phyloP scores from a whole-genome alignment of 2,329 filamentous ascomycete species.

The Fusarium sp. region DNA sequence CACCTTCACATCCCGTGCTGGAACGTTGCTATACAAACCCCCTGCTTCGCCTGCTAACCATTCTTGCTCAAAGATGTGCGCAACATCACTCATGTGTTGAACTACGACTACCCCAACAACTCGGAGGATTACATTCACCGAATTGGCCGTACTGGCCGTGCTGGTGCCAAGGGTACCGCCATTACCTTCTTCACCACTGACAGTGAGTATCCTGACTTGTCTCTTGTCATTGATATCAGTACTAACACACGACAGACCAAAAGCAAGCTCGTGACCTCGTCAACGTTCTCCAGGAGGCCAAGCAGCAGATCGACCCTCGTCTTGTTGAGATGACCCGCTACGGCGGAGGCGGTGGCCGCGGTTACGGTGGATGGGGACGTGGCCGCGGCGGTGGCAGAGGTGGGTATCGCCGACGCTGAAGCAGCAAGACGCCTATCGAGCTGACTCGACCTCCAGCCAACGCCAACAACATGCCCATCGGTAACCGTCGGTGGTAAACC shows the following conservation, averaged over 20 bases:
- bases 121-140: constrained; percentile 98
- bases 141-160: constrained; percentile 95
- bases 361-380: constrained; percentile 78
- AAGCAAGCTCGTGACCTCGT: constrained; percentile 98
- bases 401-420: constrained; percentile 55
- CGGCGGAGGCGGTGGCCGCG: constrained; percentile 81
- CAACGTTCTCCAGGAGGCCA: constrained; percentile 91
- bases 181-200: constrained; percentile 99
- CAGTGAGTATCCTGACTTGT: constrained; percentile 75
- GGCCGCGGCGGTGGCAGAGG: constrained; percentile 71
- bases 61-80: constrained; percentile 88
- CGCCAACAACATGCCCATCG: constrained; percentile 63
- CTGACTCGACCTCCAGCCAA: constrained; percentile 56
- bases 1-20: constrained; percentile 63
- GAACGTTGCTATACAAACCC: constrained; percentile 69
- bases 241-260: constrained; percentile 71
- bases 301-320: constrained; percentile 97
- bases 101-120: constrained; percentile 99
- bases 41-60: constrained; percentile 80
- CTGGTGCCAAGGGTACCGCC: constrained; percentile 93
- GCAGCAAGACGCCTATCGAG: constrained; percentile 47
- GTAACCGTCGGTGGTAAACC: constrained; percentile 64
- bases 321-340: constrained; percentile 97
- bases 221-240: not conserved
- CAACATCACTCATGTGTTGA: constrained; percentile 99